Percentiles rank a stretch among this genome's conserved stretches.
Conservation (phyloP, 352 stramenopile genomes). For the Phytopythium vexans region DNA sequence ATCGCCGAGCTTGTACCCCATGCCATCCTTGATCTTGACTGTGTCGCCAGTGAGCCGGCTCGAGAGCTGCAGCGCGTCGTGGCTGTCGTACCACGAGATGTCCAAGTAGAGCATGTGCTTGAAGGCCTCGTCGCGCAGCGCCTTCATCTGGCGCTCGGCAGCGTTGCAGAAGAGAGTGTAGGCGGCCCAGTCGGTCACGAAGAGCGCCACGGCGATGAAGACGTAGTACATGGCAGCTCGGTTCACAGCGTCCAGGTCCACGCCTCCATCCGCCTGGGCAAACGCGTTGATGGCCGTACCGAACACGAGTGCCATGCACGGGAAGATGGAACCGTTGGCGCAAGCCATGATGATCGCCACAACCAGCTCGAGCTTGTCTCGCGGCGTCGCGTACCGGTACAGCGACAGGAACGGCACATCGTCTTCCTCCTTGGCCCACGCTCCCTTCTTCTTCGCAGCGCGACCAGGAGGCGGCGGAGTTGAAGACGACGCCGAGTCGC, state of each 20-base stretch:
- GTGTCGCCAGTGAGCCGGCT: no score
- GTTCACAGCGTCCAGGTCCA: constrained; percentile 20
- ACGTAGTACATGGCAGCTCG: constrained; percentile 11
- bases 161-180: constrained; percentile 17
- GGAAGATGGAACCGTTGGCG: constrained; percentile 43
- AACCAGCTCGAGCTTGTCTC: constrained; percentile 24
- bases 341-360: constrained; percentile 25
- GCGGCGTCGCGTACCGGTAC: constrained; percentile 31
- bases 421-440: no score
- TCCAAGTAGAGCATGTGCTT: constrained; percentile 44
- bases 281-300: constrained; percentile 42
- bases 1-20: constrained; percentile 42
- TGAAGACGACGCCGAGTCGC: no score
- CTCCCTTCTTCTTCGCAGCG: no score
- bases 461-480: no score
- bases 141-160: constrained; percentile 35
- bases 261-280: constrained; percentile 15
- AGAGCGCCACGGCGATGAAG: constrained; percentile 12
- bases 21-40: constrained; percentile 50
- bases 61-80: constrained; percentile 28
- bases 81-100: constrained; percentile 37
- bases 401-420: constrained; percentile 25
- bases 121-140: constrained; percentile 20
- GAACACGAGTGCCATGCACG: constrained; percentile 52
- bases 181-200: constrained; percentile 14